phyloP scores from a whole-genome alignment of 169 alveolate species.

The Condylostoma magnum region DNA sequence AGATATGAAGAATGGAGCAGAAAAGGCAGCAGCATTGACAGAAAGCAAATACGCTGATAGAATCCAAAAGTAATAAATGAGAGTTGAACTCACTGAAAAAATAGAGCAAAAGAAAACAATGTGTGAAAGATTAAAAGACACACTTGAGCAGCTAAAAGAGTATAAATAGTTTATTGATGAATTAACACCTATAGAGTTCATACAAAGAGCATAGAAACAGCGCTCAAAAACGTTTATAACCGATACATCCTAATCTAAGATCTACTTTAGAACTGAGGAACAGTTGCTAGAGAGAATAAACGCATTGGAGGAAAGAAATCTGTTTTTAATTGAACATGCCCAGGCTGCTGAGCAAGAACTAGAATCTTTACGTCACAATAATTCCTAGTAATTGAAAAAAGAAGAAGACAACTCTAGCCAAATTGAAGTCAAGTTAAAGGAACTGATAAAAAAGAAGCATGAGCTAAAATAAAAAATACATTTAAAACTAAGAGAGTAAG shows the following conservation, averaged over 20 bases:
- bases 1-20: background rate
- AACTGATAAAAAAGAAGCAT: background rate
- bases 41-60: background rate
- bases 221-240: background rate
- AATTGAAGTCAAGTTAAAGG: background rate
- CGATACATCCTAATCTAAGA: background rate
- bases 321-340: constrained; percentile 40
- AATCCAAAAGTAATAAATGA: background rate
- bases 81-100: background rate
- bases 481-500: background rate
- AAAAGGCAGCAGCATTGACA: background rate
- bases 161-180: constrained; percentile 21
- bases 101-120: background rate
- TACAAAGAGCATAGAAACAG: background rate
- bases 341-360: constrained; percentile 51
- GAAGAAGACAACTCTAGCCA: background rate
- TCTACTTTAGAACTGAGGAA: constrained; percentile 3
- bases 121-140: constrained; percentile 10
- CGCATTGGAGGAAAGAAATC: constrained; percentile 48
- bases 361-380: constrained; percentile 17
- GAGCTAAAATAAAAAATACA: background rate
- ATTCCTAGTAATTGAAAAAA: background rate
- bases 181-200: background rate
- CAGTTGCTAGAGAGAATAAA: constrained; percentile 41
- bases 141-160: background rate